Conservation (phyloP, 768 basidiomycete species). For the Calocera cornea region DNA sequence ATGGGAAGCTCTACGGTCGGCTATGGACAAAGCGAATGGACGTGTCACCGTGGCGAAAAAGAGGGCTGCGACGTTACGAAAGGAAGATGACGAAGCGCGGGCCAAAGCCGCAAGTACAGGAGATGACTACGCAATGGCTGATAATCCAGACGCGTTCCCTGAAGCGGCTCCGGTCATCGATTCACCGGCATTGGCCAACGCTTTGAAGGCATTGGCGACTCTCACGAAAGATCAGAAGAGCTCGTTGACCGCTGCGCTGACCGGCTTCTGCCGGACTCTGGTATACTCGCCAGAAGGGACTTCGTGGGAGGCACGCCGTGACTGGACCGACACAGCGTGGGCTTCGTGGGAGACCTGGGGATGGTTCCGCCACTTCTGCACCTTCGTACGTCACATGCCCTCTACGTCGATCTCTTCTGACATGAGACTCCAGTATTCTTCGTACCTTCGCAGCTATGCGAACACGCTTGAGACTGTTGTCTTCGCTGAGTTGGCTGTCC, state of each 20-base stretch:
- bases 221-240: slow-evolving; percentile 64
- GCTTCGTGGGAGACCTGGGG: slow-evolving; percentile 77
- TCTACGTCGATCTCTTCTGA: background rate
- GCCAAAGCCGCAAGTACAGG: slow-evolving; percentile 41
- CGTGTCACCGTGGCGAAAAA: slow-evolving; percentile 64
- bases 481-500: slow-evolving; percentile 31
- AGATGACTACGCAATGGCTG: slow-evolving; percentile 51
- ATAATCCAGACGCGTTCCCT: slow-evolving; percentile 35
- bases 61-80: slow-evolving; percentile 59
- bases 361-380: slow-evolving; percentile 82
- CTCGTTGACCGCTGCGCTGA: slow-evolving; percentile 55
- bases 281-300: slow-evolving; percentile 37
- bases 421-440: slow-evolving; percentile 46
- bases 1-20: slow-evolving; percentile 75
- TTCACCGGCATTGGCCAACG: slow-evolving; percentile 53
- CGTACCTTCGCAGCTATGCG: slow-evolving; percentile 61
- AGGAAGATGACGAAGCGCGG: slow-evolving; percentile 77
- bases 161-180: background rate
- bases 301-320: slow-evolving; percentile 55
- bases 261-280: slow-evolving; percentile 59
- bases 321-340: slow-evolving; percentile 67
- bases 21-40: slow-evolving; percentile 82
- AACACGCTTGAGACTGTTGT: slow-evolving; percentile 58
- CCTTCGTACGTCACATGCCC: slow-evolving; percentile 40
- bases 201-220: slow-evolving; percentile 60